phyloP scores from a whole-genome alignment of 192 early-diverging fungal genomes.

The Rhizoclosmatium sp. region DNA sequence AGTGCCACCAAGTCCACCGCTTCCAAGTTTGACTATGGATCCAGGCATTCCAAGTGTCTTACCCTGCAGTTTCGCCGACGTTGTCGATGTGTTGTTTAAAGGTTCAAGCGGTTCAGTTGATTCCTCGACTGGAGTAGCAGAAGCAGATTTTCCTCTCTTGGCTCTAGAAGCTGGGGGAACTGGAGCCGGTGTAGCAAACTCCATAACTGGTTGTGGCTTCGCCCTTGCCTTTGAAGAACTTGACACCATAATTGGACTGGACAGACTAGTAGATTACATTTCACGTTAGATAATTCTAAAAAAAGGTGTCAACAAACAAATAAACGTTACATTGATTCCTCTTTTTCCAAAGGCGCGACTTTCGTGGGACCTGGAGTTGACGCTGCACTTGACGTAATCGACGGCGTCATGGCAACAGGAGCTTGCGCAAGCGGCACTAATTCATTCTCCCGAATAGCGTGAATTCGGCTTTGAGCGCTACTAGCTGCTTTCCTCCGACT shows the following conservation, averaged over 20 bases:
- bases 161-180: no score
- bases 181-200: background rate
- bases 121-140: background rate
- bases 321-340: no score
- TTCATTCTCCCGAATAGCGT: constrained; percentile 23
- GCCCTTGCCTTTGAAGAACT: background rate
- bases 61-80: background rate
- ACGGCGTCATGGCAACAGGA: constrained; percentile 1
- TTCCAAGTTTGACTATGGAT: constrained; percentile 1
- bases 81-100: background rate
- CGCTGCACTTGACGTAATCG: no score
- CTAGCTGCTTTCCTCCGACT: background rate
- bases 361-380: no score
- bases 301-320: no score
- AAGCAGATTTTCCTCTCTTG: background rate
- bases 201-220: background rate
- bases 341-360: no score
- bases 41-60: constrained; percentile 18
- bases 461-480: constrained; percentile 7
- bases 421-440: constrained; percentile 16
- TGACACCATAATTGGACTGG: background rate
- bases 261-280: no score
- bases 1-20: background rate
- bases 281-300: no score
- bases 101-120: background rate